Percentiles rank a stretch among this genome's conserved stretches.
Conservation (phyloP, 2,329 filamentous ascomycete genomes). For the Juglanconis sp. region DNA sequence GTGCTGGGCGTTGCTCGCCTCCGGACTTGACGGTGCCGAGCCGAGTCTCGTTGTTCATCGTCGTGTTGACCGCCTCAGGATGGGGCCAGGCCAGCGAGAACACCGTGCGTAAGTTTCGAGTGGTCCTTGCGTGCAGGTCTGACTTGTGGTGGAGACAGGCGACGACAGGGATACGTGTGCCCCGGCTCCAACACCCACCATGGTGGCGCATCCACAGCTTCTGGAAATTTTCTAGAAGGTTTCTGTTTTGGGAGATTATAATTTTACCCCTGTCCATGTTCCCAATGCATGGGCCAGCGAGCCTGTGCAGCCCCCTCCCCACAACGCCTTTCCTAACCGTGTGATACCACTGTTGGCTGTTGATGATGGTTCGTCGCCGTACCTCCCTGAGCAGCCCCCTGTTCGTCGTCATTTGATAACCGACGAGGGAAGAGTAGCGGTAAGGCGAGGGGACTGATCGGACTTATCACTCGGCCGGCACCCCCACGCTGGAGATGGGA, state of each 20-base stretch:
- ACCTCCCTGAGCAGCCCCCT: conserved; percentile 4
- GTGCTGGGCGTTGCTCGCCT: not conserved
- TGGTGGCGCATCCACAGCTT: not conserved
- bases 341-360: conserved; percentile 8
- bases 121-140: not conserved
- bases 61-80: conserved; percentile 6
- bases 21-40: not conserved
- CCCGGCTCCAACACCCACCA: not conserved
- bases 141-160: not conserved
- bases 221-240: conserved; percentile 17
- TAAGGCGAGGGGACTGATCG: not conserved
- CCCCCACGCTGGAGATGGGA: not conserved
- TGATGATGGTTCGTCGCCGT: conserved; percentile 13
- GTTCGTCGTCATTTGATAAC: not conserved
- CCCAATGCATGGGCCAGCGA: conserved; percentile 15
- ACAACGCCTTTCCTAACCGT: conserved; percentile 14
- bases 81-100: not conserved
- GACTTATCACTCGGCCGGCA: no score
- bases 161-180: conserved; percentile 1
- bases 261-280: conserved; percentile 5
- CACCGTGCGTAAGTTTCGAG: conserved; percentile 10
- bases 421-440: not conserved
- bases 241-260: conserved; percentile 11
- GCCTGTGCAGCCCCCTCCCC: conserved; percentile 8
- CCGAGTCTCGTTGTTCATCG: not conserved